Conservation (phyloP, 306 rosid species). For the Cucumis cinereus region DNA sequence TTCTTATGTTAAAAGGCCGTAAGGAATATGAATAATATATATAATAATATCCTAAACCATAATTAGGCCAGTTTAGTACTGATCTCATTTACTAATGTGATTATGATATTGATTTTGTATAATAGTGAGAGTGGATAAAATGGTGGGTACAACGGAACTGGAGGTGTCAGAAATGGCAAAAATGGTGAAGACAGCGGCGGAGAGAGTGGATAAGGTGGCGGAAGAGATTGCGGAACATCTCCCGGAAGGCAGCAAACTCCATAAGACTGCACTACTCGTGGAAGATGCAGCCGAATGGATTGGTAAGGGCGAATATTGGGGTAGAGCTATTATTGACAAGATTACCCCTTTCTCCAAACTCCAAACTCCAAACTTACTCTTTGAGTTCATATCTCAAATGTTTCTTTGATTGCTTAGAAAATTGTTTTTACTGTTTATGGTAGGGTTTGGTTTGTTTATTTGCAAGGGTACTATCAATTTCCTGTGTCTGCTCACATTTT, state of each 20-base stretch:
- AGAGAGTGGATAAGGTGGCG: constrained; percentile 37
- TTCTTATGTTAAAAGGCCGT: constrained; percentile 36
- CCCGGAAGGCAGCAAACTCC: constrained; percentile 28
- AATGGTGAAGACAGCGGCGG: constrained; percentile 43
- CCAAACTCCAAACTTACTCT: too few relatives aligned
- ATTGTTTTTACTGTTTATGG: too few relatives aligned
- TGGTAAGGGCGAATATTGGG: constrained; percentile 17
- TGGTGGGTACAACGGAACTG: constrained; percentile 29
- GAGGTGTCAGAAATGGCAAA: constrained; percentile 24
- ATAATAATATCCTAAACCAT: too few relatives aligned
- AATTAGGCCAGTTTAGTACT: too few relatives aligned
- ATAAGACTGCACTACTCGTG: constrained; percentile 17
- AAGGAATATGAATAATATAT: neutral
- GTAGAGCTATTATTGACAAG: constrained; percentile 30
- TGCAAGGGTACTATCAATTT: too few relatives aligned
- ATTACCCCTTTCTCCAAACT: constrained; percentile 3
- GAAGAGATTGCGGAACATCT: constrained; percentile 27
- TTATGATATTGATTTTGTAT: neutral
- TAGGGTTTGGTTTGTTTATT: too few relatives aligned
- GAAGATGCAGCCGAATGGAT: constrained; percentile 30
- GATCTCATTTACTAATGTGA: too few relatives aligned
- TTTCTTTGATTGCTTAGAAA: too few relatives aligned
- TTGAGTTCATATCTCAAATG: too few relatives aligned
- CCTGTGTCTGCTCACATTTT: too few relatives aligned
- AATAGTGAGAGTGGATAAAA: constrained; percentile 34